Evolutionary conservation across 2,329 filamentous ascomycete genomes (phyloP).

Genomic region (Acarospora socialis): DNA sequence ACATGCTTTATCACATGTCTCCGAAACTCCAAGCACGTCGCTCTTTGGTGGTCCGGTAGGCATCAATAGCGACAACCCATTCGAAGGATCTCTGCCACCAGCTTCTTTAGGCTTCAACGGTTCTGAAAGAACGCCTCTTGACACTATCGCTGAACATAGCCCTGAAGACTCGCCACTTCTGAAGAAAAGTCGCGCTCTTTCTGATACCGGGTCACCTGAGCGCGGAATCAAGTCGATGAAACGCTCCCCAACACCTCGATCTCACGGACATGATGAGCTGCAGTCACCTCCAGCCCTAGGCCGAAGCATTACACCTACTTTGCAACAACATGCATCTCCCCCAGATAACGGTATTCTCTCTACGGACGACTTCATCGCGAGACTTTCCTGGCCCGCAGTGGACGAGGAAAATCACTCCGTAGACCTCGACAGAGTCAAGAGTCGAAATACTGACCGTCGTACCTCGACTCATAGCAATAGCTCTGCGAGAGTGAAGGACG

Average conservation of each 20-base stretch:
- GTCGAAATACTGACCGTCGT: conserved; percentile 14
- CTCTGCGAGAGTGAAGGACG: conserved; percentile 22
- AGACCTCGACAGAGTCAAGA: conserved; percentile 28
- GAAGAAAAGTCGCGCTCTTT: conserved; percentile 26
- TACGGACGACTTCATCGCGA: conserved; percentile 23
- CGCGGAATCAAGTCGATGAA: conserved; percentile 27
- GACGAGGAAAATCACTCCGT: conserved; percentile 33
- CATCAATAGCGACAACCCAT: conserved; percentile 14
- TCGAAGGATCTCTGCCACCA: conserved; percentile 22
- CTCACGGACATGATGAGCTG: conserved; percentile 4
- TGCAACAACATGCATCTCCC: not conserved
- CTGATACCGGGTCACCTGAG: conserved; percentile 29
- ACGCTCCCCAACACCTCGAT: conserved; percentile 2
- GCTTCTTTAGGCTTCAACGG: conserved; percentile 16
- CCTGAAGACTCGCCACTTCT: conserved; percentile 27
- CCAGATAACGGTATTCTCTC: conserved; percentile 14
- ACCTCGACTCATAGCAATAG: conserved; percentile 14
- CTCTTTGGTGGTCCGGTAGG: conserved; percentile 22
- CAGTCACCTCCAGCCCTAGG: conserved; percentile 4
- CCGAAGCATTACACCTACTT: too few relatives aligned
- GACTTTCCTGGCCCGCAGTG: conserved; percentile 26
- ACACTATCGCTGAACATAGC: conserved; percentile 38
- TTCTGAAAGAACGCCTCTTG: conserved; percentile 21
- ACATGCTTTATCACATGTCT: too few relatives aligned
- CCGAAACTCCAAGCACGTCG: too few relatives aligned